These are phyloP conservation scores for Onygena corvina DNA, from an alignment of 2,329 filamentous ascomycete genomes.

Conservation along the genomic window DNA sequence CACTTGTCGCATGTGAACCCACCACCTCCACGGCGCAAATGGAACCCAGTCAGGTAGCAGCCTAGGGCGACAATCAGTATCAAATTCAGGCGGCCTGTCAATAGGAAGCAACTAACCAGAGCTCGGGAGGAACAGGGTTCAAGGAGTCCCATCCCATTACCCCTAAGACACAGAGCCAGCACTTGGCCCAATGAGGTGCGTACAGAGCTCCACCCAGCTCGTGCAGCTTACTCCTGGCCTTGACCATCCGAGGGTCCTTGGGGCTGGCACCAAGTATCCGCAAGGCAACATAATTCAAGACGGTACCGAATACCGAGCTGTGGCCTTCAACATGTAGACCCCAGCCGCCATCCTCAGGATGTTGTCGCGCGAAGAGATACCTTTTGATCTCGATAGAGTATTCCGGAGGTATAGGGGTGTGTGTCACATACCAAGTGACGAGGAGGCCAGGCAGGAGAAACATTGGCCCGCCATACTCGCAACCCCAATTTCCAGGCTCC, in stretches of 20 bases:
- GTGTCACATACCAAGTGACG: constrained; percentile 76
- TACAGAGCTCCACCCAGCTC: constrained; percentile 73
- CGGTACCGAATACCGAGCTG: constrained; percentile 80
- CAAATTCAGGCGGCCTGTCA: background rate
- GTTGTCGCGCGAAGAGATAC: constrained; percentile 74
- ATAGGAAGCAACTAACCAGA: constrained; percentile 48
- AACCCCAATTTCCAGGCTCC: constrained; percentile 83
- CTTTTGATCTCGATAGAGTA: constrained; percentile 82
- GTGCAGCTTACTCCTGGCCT: constrained; percentile 70
- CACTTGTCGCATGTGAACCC: constrained; percentile 97
- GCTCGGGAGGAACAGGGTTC: constrained; percentile 83
- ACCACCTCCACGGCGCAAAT: constrained; percentile 86
- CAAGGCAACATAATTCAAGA: constrained; percentile 73
- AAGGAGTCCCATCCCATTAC: constrained; percentile 82
- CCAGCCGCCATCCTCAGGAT: constrained; percentile 90
- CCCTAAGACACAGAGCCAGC: constrained; percentile 78
- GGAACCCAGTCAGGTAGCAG: constrained; percentile 83
- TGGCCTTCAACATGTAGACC: constrained; percentile 90
- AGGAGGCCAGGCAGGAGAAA: constrained; percentile 81
- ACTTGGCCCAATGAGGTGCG: constrained; percentile 91
- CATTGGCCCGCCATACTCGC: constrained; percentile 96
- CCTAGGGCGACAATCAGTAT: constrained; percentile 24
- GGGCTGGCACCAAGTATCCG: constrained; percentile 71
- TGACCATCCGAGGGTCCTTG: constrained; percentile 74
- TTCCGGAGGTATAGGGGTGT: constrained; percentile 69